Base-by-base conservation (phyloP, 768 basidiomycete species). In the Phylloporus scabripes region DNA sequence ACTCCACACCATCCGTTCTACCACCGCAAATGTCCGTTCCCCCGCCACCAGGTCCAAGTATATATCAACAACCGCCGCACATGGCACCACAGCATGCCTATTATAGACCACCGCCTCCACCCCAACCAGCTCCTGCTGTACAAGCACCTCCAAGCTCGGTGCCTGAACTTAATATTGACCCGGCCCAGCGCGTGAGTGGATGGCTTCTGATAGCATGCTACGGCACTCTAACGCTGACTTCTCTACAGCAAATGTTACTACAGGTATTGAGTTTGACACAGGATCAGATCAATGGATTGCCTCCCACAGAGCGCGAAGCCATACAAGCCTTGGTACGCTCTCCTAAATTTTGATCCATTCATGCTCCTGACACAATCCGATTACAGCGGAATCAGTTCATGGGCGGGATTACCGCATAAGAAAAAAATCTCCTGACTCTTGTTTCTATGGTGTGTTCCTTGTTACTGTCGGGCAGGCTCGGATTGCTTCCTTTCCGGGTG, bases 181-280 rank as follows among this genome's bases (percentile, higher is more conserved):
- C 82, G 42, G 65, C 70, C 24, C 80, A 85, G 56, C 74, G 80
- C 58, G 70, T 77, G 53, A 49, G 69, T 54, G 20, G 6, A 21
- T 24, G 3, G 10, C n/a, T n/a, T 31, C 8, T 32, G 42, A 21
- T 21, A 20, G 29, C 43, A 18, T 9, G 11, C 11, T 21, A 5
- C 37, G 37, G 4, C 18, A 14, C 32, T 11, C 15, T 44, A 44
- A 33, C 31, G 6, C 42, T 31, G 42, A 32, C 37, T 17, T 47
- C 44, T 46, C 18, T 24, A 45, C 57, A 87, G 88, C 76, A 79
- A 29, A 87, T 95, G 83, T 64, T 96, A 46, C 76, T 91, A 68
- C 92, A 93, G 70, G 92, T 97, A 0, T 70, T 97, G 28, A 79
- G 75, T 52, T 66, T 97, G 62, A 85, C 86, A 1, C 82, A 75